Conservation (phyloP, 805 yeast genomes). For the Dipodascopsis tothii region DNA sequence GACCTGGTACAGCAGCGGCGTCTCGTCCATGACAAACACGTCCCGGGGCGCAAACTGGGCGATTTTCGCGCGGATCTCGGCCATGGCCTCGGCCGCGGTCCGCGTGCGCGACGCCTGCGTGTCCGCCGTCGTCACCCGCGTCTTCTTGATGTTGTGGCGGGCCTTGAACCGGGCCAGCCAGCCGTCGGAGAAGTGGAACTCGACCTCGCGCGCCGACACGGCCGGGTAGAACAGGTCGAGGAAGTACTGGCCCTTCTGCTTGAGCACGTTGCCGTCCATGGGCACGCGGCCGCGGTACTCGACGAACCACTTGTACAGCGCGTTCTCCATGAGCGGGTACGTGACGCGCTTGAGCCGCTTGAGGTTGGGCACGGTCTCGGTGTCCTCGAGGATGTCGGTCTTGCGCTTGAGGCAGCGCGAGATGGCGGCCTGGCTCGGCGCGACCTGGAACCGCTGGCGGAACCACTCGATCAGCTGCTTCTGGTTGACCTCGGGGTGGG, state of each 20-base stretch:
- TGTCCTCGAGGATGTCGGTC: constrained; percentile 8
- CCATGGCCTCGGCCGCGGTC: constrained; percentile 7
- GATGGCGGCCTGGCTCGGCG: constrained; percentile 22
- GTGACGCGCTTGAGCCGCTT: constrained; percentile 18
- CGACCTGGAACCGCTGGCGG: constrained; percentile 4
- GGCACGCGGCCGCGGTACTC: constrained; percentile 13
- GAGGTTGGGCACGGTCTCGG: constrained; percentile 6
- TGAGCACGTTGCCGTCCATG: constrained; percentile 16
- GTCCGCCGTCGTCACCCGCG: constrained; percentile 1
- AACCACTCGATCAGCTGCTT: constrained; percentile 19
- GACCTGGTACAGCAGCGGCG: constrained; percentile 11
- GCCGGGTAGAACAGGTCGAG: not conserved
- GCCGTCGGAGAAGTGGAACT: constrained; percentile 21
- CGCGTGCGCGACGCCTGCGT: constrained; percentile 1
- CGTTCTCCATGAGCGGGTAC: constrained; percentile 21
- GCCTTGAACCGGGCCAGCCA: constrained; percentile 20
- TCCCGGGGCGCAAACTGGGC: constrained; percentile 14
- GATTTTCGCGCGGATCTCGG: constrained; percentile 8
- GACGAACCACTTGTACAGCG: constrained; percentile 17
- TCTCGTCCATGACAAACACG: constrained; percentile 17
- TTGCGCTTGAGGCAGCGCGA: constrained; percentile 22
- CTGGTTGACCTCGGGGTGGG: constrained; percentile 17
- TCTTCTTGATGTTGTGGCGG: constrained; percentile 11
- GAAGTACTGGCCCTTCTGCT: constrained; percentile 16
- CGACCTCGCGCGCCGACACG: constrained; percentile 7